Conservation (phyloP, 495 filamentous ascomycete species). For the Penicillium roqueforti region DNA sequence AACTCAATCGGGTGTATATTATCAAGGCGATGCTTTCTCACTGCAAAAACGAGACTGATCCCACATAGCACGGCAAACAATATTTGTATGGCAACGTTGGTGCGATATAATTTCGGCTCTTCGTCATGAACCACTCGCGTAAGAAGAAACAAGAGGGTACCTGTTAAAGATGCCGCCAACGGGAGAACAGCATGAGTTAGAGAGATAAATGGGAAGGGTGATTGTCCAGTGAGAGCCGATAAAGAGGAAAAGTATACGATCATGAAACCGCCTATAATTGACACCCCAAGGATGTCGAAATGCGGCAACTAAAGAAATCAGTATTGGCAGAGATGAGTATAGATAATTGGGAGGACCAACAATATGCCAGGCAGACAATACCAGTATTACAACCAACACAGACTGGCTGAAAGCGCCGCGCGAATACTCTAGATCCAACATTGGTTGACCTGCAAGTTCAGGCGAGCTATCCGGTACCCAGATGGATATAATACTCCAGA, state of each 20-base stretch:
- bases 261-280: slow-evolving; percentile 33
- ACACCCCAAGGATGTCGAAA: slow-evolving; percentile 32
- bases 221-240: slow-evolving; percentile 26
- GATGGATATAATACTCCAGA: slow-evolving; percentile 28
- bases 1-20: slow-evolving; percentile 46
- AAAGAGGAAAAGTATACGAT: slow-evolving; percentile 27
- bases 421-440: slow-evolving; percentile 32
- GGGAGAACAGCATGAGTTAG: slow-evolving; percentile 13
- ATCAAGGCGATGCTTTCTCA: slow-evolving; percentile 26
- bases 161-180: slow-evolving; percentile 17
- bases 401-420: slow-evolving; percentile 35
- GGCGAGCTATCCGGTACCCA: slow-evolving; percentile 23
- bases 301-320: slow-evolving; percentile 33
- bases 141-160: slow-evolving; percentile 28
- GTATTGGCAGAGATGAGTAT: neutral
- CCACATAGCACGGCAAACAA: slow-evolving; percentile 25
- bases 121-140: slow-evolving; percentile 28
- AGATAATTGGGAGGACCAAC: slow-evolving; percentile 23
- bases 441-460: slow-evolving; percentile 24
- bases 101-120: slow-evolving; percentile 29
- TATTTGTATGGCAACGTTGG: slow-evolving; percentile 30
- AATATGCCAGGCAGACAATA: slow-evolving; percentile 38
- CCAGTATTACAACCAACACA: slow-evolving; percentile 25
- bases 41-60: slow-evolving; percentile 28
- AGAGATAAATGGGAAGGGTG: slow-evolving; percentile 35